Conservation (phyloP, 1,139 yeast species). For the Hyphopichia pseudoburtonii region DNA sequence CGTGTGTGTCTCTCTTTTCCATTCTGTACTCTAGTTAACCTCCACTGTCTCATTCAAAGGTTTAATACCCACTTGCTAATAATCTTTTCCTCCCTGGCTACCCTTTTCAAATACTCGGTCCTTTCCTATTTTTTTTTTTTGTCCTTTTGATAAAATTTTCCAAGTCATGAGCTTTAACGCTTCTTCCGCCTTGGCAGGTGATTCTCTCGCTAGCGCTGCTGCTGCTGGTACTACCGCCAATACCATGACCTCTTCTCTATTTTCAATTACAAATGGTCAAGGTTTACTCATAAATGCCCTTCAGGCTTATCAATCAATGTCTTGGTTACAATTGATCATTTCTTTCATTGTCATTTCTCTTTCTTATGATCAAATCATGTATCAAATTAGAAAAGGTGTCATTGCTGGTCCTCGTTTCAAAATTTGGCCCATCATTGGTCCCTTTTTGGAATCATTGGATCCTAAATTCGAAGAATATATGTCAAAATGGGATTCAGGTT, state of each 20-base stretch:
- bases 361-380: constrained; percentile 77
- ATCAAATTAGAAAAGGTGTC: constrained; percentile 75
- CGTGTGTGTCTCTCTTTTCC: no score
- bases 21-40: no score
- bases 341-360: constrained; percentile 53
- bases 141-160: no score
- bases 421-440: constrained; percentile 94
- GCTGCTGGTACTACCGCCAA: background rate
- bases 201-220: background rate
- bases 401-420: constrained; percentile 89
- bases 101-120: no score
- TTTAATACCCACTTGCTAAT: no score
- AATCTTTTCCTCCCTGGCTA: no score
- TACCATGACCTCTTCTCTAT: background rate
- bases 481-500: constrained; percentile 94
- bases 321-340: constrained; percentile 54
- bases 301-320: constrained; percentile 9
- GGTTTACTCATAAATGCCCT: constrained; percentile 1
- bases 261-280: background rate
- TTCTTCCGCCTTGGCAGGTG: background rate
- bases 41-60: no score
- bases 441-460: constrained; percentile 91
- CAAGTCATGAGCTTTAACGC: constrained; percentile 1
- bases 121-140: no score
- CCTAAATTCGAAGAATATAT: constrained; percentile 93